Conservation (phyloP, 441 rosid species). For the Croton setiger region DNA sequence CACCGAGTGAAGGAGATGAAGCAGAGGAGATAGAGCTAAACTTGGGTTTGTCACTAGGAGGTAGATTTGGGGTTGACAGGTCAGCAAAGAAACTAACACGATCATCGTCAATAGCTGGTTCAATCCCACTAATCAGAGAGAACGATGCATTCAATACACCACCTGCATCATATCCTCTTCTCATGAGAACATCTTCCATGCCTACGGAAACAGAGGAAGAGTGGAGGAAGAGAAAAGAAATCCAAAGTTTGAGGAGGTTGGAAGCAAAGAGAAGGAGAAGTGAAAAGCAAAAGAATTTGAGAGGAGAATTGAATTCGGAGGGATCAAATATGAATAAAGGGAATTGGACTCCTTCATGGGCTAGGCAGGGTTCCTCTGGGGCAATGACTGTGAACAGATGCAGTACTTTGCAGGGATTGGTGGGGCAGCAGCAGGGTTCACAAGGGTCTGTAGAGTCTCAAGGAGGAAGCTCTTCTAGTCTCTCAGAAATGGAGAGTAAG, state of each 20-base stretch:
- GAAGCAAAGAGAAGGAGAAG: slow-evolving; percentile 81
- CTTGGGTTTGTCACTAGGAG: slow-evolving; percentile 85
- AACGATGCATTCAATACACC: slow-evolving; percentile 23
- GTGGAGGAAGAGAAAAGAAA: slow-evolving; percentile 91
- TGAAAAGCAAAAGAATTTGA: slow-evolving; percentile 68
- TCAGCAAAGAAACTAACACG: slow-evolving; percentile 47
- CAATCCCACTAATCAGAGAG: slow-evolving; percentile 47
- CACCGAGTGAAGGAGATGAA: slow-evolving; percentile 37
- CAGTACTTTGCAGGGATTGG: slow-evolving; percentile 41
- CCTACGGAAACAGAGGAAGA: slow-evolving; percentile 89
- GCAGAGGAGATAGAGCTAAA: slow-evolving; percentile 64
- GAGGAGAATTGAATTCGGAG: slow-evolving; percentile 34
- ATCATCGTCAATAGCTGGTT: slow-evolving; percentile 72
- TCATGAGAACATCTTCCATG: slow-evolving; percentile 71
- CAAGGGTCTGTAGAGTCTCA: slow-evolving; percentile 56
- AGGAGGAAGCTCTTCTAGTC: slow-evolving; percentile 55
- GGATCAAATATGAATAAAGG: slow-evolving; percentile 23
- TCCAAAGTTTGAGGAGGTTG: slow-evolving; percentile 83
- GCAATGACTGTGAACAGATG: slow-evolving; percentile 21
- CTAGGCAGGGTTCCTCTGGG: slow-evolving; percentile 6
- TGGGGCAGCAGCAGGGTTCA: slow-evolving; percentile 26
- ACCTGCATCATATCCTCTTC: slow-evolving; percentile 35
- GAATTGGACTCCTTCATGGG: slow-evolving; percentile 36
- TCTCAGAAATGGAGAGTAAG: slow-evolving; percentile 57
- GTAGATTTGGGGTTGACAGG: slow-evolving; percentile 87